phyloP scores from a whole-genome alignment of 306 rosid genomes.

The Clitoria ternatea region DNA sequence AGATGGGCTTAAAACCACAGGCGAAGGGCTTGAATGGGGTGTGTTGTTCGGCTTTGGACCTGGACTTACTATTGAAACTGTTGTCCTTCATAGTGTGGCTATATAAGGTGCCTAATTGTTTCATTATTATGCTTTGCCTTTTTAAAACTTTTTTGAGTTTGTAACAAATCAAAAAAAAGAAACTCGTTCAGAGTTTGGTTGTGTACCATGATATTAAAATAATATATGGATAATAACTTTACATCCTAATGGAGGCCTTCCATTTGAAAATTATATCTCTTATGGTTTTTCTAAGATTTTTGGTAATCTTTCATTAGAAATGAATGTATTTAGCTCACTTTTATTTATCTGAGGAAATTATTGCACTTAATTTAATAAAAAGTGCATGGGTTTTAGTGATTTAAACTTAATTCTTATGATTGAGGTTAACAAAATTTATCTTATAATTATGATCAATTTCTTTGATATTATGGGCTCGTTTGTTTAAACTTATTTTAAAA shows the following conservation, averaged over 20 bases:
- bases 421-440: too few species aligned
- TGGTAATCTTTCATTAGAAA: too few species aligned
- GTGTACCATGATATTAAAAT: background rate
- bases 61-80: conserved; percentile 63
- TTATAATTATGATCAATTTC: too few species aligned
- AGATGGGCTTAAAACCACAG: conserved; percentile 33
- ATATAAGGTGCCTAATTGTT: background rate
- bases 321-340: too few species aligned
- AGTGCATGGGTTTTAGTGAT: too few species aligned
- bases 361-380: too few species aligned
- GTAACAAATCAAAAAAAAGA: background rate
- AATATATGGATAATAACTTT: background rate
- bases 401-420: too few species aligned
- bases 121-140: background rate
- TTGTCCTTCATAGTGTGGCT: conserved; percentile 50
- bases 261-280: background rate
- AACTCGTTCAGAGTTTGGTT: background rate
- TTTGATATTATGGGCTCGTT: too few species aligned
- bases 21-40: conserved; percentile 63
- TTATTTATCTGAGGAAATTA: too few species aligned
- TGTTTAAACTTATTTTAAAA: too few species aligned
- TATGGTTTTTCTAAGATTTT: too few species aligned
- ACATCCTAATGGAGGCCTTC: background rate
- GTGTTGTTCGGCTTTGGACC: conserved; percentile 73
- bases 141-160: background rate